Evolutionary conservation across 2,329 filamentous ascomycete genomes (phyloP).

Genomic region (Lecanicillium sp.): DNA sequence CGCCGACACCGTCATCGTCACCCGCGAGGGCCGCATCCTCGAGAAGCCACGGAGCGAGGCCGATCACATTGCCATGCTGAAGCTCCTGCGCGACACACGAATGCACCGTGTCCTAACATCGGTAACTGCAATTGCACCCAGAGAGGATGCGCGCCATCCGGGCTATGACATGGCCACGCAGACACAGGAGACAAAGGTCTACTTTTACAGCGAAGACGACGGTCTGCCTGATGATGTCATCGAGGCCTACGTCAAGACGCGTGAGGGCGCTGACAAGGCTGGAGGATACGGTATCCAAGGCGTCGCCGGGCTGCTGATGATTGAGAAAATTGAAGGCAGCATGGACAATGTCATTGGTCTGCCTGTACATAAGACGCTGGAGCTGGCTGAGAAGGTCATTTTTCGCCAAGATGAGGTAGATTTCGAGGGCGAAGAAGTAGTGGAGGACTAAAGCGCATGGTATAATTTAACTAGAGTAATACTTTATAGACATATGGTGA

Average conservation of each 20-base stretch:
- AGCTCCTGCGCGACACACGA: constrained; percentile 68
- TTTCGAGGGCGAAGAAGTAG: constrained; percentile 40
- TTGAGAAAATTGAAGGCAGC: constrained; percentile 82
- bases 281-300: constrained; percentile 95
- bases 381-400: constrained; percentile 83
- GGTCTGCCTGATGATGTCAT: constrained; percentile 73
- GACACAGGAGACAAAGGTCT: constrained; percentile 88
- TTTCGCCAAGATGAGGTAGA: constrained; percentile 65
- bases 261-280: constrained; percentile 93
- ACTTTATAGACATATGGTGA: too few relatives aligned
- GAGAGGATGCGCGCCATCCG: constrained; percentile 72
- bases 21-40: constrained; percentile 66
- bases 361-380: constrained; percentile 71
- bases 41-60: constrained; percentile 84
- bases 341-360: constrained; percentile 94
- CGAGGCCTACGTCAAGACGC: constrained; percentile 68
- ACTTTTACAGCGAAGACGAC: constrained; percentile 62
- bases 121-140: constrained; percentile 74
- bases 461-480: too few relatives aligned
- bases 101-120: constrained; percentile 82
- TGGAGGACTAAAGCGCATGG: constrained; percentile 19
- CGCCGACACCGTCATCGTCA: constrained; percentile 86
- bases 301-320: constrained; percentile 73
- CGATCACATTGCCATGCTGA: constrained; percentile 80
- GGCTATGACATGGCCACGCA: constrained; percentile 77